Evolutionary conservation across 352 stramenopile species (phyloP).

Genomic region (Elongisporangium senticosum): DNA sequence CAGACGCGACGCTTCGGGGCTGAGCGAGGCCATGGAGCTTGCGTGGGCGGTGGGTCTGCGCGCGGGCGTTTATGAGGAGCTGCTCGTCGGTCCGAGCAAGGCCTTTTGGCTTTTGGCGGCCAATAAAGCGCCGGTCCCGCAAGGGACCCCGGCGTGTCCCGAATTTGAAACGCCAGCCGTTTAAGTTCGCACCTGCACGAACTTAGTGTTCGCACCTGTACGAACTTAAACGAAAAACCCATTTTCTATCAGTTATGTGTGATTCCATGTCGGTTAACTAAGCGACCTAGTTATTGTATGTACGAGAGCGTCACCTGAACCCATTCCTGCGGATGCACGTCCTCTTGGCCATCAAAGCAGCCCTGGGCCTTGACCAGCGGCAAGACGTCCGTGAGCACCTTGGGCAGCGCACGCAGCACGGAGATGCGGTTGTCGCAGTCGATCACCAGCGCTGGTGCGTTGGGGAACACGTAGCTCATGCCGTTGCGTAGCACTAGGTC

Average conservation of each 20-base stretch:
- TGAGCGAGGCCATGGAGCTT: slow-evolving; percentile 61
- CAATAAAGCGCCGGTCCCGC: not conserved
- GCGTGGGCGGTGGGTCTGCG: not conserved
- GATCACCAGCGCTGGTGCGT: slow-evolving; percentile 45
- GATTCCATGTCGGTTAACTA: too few species aligned
- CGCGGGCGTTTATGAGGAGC: not conserved
- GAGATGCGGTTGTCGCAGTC: slow-evolving; percentile 47
- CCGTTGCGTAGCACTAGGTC: slow-evolving; percentile 43
- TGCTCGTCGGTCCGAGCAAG: not conserved
- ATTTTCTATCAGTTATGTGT: not conserved
- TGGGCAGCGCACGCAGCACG: slow-evolving; percentile 54
- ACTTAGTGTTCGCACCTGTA: too few species aligned
- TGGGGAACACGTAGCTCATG: slow-evolving; percentile 59
- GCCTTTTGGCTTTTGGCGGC: not conserved
- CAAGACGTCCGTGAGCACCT: slow-evolving; percentile 69
- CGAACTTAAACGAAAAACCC: too few species aligned
- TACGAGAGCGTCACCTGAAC: slow-evolving; percentile 35
- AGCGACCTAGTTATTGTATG: slow-evolving; percentile 11
- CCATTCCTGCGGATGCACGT: slow-evolving; percentile 16
- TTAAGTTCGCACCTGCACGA: too few species aligned
- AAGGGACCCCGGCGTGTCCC: not conserved
- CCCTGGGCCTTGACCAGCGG: slow-evolving; percentile 52
- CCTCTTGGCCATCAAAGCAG: slow-evolving; percentile 21
- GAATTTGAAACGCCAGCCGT: not conserved
- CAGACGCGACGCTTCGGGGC: slow-evolving; percentile 79